Base-by-base conservation (phyloP, 192 early-diverging fungal genomes). In the Mortierella hygrophila region DNA sequence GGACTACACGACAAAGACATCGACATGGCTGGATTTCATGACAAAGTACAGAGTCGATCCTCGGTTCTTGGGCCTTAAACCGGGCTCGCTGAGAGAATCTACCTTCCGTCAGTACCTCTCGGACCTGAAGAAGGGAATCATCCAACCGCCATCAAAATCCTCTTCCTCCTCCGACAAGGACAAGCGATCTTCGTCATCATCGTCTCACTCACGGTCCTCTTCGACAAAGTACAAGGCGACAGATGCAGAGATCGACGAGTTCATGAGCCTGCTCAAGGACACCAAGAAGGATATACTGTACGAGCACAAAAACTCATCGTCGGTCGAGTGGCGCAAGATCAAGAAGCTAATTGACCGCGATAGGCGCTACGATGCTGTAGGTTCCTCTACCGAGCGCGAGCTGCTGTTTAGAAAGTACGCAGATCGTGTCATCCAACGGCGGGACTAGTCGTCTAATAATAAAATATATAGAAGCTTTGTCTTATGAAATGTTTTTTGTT, bases 11-110 rank as follows among this genome's bases (percentile, higher is more conserved):
- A 93, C 87, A 20, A 71, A 77, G 26, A 88, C 90, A 38, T 92
- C 92, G 44, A 90, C 92, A 7, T 97, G 93, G 91, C 93, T 96
- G 44, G 94, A 95, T 46, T 97, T 97, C 80, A 80, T 89, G 60
- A 90, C 92, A n/a, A 94, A 94, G 76, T 93, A 89, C 77, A 92
- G 93, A 69, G 72, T 91, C 41, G 95, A 97, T 83, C 71, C 90
- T 10, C 87, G 94, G 60, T 97, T 95, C 74, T 73, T 90, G 38
- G 88, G 73, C 35, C 74, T 96, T 6, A 80, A 70, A 5, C 92
- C 94, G 26, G 89, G 93, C 6, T 91, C 93, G 71, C 88, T 94
- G 68, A 85, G 93, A 35, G 93, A 95, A 76, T 85, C 79, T 6
- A 63, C 94, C 60, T 97, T 97, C 70, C 87, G 93, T 47, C 91